A percentile compares a stretch with the other conserved stretches of the same genome.
Conservation (phyloP, 2,329 filamentous ascomycete species). For the Arthrobotrys pseudoclavata region DNA sequence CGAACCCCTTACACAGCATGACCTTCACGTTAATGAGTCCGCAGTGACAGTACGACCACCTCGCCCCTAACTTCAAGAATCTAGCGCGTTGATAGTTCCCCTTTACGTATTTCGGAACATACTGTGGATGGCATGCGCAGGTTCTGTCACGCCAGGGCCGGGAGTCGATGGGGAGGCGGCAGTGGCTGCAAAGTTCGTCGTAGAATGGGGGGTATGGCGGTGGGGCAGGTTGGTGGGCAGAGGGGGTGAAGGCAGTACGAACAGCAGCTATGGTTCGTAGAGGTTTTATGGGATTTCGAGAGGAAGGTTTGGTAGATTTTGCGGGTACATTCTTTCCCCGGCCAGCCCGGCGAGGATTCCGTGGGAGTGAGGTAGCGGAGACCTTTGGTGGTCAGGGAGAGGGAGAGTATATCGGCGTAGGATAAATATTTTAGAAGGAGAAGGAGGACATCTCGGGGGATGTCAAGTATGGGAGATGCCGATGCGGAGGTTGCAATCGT, state of each 20-base stretch:
- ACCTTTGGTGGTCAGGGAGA: conserved; percentile 11
- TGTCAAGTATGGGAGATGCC: background rate
- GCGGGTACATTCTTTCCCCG: background rate
- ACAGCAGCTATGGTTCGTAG: background rate
- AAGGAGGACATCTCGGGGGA: conserved; percentile 7
- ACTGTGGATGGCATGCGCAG: background rate
- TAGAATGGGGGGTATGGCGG: conserved; percentile 19
- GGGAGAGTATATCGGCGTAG: conserved; percentile 3
- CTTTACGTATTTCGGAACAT: background rate
- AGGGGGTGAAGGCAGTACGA: conserved; percentile 3
- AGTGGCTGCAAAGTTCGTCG: background rate
- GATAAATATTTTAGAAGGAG: background rate
- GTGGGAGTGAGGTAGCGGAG: conserved; percentile 1
- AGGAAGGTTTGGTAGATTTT: background rate
- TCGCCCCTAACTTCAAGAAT: no score
- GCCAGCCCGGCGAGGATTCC: background rate
- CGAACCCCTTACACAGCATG: background rate
- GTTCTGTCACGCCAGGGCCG: background rate
- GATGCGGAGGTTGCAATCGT: background rate
- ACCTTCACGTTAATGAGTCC: background rate
- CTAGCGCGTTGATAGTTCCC: no score
- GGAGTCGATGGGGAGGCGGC: background rate
- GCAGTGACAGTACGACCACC: background rate
- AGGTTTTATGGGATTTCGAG: background rate
- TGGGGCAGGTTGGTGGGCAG: conserved; percentile 29